phyloP scores from a whole-genome alignment of 805 yeast species.

The Cyberlindnera veronae region DNA sequence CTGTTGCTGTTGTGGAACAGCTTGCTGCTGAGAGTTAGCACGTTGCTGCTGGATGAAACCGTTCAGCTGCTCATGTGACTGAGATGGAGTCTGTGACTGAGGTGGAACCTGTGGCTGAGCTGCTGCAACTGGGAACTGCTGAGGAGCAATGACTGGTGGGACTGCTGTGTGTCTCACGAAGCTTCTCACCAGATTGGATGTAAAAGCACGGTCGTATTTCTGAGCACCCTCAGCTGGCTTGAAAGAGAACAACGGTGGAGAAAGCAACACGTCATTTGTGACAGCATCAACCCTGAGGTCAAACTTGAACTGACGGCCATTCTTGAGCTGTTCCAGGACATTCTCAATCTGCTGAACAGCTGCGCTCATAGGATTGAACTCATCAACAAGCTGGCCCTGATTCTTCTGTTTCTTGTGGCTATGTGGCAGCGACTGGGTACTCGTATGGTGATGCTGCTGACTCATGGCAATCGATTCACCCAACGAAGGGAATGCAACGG shows the following conservation, averaged over 20 bases:
- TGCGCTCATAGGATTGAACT: slow-evolving; percentile 38
- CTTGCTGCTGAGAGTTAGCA: slow-evolving; percentile 8
- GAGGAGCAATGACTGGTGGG: slow-evolving; percentile 11
- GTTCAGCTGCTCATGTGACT: slow-evolving; percentile 20
- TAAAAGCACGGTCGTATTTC: slow-evolving; percentile 26
- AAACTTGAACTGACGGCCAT: slow-evolving; percentile 21
- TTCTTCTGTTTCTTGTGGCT: slow-evolving; percentile 24
- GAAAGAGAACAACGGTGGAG: slow-evolving; percentile 11
- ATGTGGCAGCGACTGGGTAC: slow-evolving; percentile 21
- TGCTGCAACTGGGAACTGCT: slow-evolving; percentile 4
- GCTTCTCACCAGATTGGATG: slow-evolving; percentile 33
- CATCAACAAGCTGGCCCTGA: slow-evolving; percentile 23
- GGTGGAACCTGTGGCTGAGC: slow-evolving; percentile 2
- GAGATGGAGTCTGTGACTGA: slow-evolving; percentile 15
- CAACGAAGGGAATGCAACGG: slow-evolving; percentile 58
- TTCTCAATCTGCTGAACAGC: slow-evolving; percentile 48
- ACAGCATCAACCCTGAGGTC: neutral
- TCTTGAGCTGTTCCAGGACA: slow-evolving; percentile 28
- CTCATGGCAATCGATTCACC: slow-evolving; percentile 40
- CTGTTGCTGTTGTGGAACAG: slow-evolving; percentile 27
- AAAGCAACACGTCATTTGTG: slow-evolving; percentile 4
- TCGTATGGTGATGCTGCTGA: no score
- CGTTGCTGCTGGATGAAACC: slow-evolving; percentile 17
- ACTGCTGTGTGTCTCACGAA: slow-evolving; percentile 32
- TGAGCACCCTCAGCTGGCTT: neutral